Evolutionary conservation across 352 stramenopile genomes (phyloP).

Genomic region (Elongisporangium undulatum): DNA sequence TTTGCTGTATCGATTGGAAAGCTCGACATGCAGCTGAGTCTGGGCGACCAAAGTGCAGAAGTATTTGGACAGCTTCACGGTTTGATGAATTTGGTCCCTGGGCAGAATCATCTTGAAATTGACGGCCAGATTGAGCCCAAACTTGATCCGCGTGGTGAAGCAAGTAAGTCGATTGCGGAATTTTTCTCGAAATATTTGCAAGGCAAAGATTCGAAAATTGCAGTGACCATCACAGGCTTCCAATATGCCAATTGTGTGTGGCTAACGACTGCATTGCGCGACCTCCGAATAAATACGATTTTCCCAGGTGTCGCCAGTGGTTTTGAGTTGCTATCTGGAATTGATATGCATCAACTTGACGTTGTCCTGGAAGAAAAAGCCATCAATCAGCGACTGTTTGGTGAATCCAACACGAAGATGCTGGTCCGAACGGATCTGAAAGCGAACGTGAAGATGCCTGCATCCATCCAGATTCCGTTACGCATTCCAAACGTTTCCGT

Average conservation of each 20-base stretch:
- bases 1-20: conserved; percentile 63
- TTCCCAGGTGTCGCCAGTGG: conserved; percentile 54
- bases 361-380: conserved; percentile 38
- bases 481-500: conserved; percentile 65
- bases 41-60: conserved; percentile 21
- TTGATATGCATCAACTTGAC: conserved; percentile 69
- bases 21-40: conserved; percentile 45
- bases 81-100: conserved; percentile 48
- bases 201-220: conserved; percentile 45
- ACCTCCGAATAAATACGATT: conserved; percentile 51
- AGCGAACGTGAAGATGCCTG: conserved; percentile 66
- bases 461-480: conserved; percentile 63
- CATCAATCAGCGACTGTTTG: conserved; percentile 9
- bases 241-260: conserved; percentile 55
- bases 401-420: conserved; percentile 64
- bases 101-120: conserved; percentile 45
- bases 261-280: conserved; percentile 55
- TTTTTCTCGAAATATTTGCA: conserved; percentile 75
- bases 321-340: conserved; percentile 62
- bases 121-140: conserved; percentile 41
- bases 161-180: conserved; percentile 38
- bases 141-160: conserved; percentile 28
- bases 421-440: conserved; percentile 59
- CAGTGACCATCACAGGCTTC: conserved; percentile 41
- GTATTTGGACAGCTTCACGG: conserved; percentile 47